Base-by-base conservation (phyloP, 2,329 filamentous ascomycete genomes). In the Aureobasidium musti region DNA sequence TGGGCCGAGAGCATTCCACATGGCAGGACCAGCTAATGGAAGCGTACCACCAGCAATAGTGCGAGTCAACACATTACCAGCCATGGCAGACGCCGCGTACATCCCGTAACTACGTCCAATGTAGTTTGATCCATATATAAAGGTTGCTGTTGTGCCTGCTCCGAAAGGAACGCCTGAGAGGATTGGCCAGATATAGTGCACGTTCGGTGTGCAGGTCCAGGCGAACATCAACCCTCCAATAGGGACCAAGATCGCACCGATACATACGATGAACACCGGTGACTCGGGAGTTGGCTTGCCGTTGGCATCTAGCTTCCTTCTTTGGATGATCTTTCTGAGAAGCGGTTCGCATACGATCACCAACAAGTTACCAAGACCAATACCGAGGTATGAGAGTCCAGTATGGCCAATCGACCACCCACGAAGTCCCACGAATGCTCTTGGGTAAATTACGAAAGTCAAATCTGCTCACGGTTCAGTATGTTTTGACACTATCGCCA, bases 91-190 rank as follows among this genome's bases (percentile, higher is more conserved):
- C 1, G 82, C 84, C 0, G 83, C 80, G 68, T 84, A 84, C 11
- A 78, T 78, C 49, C 82, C 82, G 70, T 86, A 87, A 11, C 78
- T 79, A 70, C 86, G 84, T 67, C 86, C 86, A 60, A 87, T 82
- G 71, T 87, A 87, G 77, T 83, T 80, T 66, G 84, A 84, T 43
- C 76, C 79, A 59, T 77, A 79, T 67, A 84, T 81, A 72, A 84
- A 85, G 8, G 52, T 49, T 8, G 37, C 50, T n/a, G 63, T 47
- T 14, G 50, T 65, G 4, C 63, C 63, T 28, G 63, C 63, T 37
- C 63, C 63, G 28, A 65, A 65, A 2, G 63, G 63, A 21, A 65
- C 30, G 2, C 63, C 63, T 1, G 63, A 56, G 2, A 65, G 50
- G 39, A 84, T 75, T 30, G 63, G 67, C n/a, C 61, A 52, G 26